A percentile compares a stretch with the other conserved stretches of the same genome.
These are phyloP conservation scores for Porodaedalea pini DNA, from an alignment of 1,284 basidiomycete species.

Conservation along the genomic window DNA sequence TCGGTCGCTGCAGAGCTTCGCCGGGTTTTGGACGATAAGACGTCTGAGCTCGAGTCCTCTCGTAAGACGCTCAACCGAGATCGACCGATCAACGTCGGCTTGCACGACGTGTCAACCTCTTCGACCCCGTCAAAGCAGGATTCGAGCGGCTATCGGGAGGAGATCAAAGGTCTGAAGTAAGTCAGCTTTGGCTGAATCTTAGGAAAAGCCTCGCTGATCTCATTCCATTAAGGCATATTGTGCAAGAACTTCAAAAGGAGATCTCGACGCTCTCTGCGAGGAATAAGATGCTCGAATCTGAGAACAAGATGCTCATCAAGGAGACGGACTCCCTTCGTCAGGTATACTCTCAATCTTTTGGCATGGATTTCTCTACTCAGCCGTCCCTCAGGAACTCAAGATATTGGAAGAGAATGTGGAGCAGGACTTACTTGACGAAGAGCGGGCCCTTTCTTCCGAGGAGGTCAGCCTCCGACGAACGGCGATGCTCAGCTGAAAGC, in stretches of 20 bases:
- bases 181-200: constrained; percentile 22
- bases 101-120: constrained; percentile 35
- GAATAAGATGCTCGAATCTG: constrained; percentile 69
- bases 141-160: constrained; percentile 47
- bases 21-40: constrained; percentile 43
- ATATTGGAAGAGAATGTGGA: constrained; percentile 75
- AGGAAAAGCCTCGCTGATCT: constrained; percentile 14
- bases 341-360: constrained; percentile 34
- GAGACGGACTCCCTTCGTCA: constrained; percentile 77
- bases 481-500: constrained; percentile 34
- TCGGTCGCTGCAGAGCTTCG: constrained; percentile 37
- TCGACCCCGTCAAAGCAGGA: constrained; percentile 51
- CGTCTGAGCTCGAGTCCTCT: constrained; percentile 50
- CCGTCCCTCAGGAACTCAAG: constrained; percentile 54
- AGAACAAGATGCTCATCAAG: constrained; percentile 71
- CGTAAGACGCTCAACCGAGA: constrained; percentile 60
- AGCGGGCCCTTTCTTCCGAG: constrained; percentile 39
- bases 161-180: constrained; percentile 76
- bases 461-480: constrained; percentile 22
- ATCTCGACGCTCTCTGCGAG: constrained; percentile 59
- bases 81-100: constrained; percentile 40
- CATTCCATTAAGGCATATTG: constrained; percentile 60
- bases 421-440: constrained; percentile 52
- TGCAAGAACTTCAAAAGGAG: constrained; percentile 85
- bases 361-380: constrained; percentile 9